phyloP scores from a whole-genome alignment of 371 early-diverging fungal species.

The Phascolomyces articulosus region DNA sequence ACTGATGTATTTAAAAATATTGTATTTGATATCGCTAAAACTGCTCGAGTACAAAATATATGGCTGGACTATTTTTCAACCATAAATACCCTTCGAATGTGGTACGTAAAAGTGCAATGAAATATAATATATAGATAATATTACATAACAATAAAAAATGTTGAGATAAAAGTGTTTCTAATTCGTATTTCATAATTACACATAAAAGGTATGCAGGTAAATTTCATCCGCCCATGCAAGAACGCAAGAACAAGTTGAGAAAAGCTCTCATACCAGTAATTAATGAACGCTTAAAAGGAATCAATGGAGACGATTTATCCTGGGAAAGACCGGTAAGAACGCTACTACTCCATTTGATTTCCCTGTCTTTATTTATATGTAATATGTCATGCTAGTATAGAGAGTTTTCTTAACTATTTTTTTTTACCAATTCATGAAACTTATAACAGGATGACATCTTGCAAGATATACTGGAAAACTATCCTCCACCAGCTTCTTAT shows the following conservation, averaged over 20 bases:
- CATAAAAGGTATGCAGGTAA: slow-evolving; percentile 19
- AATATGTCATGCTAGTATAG: no score
- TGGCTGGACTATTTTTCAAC: slow-evolving; percentile 10
- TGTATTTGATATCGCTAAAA: slow-evolving; percentile 11
- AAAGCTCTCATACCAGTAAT: slow-evolving; percentile 13
- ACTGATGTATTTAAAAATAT: slow-evolving; percentile 19
- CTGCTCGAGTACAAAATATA: background rate
- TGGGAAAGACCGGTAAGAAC: slow-evolving; percentile 13
- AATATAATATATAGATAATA: no score
- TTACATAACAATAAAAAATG: background rate
- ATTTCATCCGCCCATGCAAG: background rate
- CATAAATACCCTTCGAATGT: slow-evolving; percentile 8
- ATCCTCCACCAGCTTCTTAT: background rate
- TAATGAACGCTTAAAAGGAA: slow-evolving; percentile 5
- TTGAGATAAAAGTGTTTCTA: no score
- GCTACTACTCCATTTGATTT: background rate
- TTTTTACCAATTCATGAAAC: no score
- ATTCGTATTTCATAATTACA: no score
- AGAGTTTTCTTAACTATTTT: no score
- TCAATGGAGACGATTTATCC: background rate
- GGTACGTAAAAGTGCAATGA: no score
- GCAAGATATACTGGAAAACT: slow-evolving; percentile 23
- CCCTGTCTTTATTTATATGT: no score
- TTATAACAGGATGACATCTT: slow-evolving; percentile 20
- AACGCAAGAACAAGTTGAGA: slow-evolving; percentile 6